Evolutionary conservation across 2,329 filamentous ascomycete species (phyloP).

Genomic region (Trichoderma polysporum): DNA sequence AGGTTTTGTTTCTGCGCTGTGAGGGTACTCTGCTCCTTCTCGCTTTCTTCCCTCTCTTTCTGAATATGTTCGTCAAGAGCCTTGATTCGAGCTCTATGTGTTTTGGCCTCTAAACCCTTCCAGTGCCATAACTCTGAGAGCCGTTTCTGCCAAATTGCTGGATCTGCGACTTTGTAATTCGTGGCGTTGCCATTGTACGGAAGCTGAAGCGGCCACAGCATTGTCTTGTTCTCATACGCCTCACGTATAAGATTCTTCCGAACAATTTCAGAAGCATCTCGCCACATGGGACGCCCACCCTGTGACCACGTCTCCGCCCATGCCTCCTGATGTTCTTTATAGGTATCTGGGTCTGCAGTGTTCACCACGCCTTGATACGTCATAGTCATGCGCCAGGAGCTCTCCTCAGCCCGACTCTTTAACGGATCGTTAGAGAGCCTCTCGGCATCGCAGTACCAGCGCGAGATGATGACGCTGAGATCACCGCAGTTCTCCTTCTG

Average conservation of each 20-base stretch:
- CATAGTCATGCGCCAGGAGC: constrained; percentile 22
- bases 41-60: constrained; percentile 15
- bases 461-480: constrained; percentile 19
- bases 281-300: neutral
- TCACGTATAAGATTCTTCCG: constrained; percentile 45
- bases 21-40: neutral
- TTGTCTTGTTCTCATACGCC: constrained; percentile 42
- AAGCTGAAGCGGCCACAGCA: constrained; percentile 41
- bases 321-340: neutral
- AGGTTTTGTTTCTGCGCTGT: neutral
- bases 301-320: constrained; percentile 6
- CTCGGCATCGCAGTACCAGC: constrained; percentile 24
- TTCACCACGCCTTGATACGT: constrained; percentile 33
- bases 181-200: constrained; percentile 11
- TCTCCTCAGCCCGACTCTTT: constrained; percentile 19
- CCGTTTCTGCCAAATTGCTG: neutral
- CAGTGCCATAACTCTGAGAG: neutral
- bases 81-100: neutral
- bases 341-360: constrained; percentile 32
- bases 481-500: constrained; percentile 22
- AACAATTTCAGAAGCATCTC: constrained; percentile 29
- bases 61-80: neutral
- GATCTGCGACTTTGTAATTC: constrained; percentile 4
- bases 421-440: constrained; percentile 24
- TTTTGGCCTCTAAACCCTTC: neutral